These are phyloP conservation scores for Phytophthora pistaciae DNA, from an alignment of 352 stramenopile species.

Conservation along the genomic window DNA sequence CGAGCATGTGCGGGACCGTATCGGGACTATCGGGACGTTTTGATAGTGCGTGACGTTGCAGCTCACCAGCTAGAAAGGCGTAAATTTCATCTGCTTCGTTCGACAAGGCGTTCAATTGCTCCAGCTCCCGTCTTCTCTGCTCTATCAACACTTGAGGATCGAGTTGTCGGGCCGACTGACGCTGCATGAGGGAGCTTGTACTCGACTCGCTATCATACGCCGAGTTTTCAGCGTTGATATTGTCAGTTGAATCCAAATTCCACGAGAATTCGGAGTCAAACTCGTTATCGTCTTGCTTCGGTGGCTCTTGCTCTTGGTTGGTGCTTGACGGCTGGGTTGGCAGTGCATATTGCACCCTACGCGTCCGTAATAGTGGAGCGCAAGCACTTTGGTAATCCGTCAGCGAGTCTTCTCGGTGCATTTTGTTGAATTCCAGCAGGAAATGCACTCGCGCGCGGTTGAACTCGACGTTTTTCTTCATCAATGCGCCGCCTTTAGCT, in stretches of 20 bases:
- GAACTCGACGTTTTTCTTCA: conserved; percentile 58
- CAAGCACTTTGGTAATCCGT: conserved; percentile 65
- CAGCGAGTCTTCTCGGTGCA: conserved; percentile 65
- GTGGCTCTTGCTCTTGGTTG: conserved; percentile 26
- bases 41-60: conserved; percentile 44
- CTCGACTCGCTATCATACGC: conserved; percentile 28
- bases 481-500: conserved; percentile 21
- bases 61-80: conserved; percentile 53
- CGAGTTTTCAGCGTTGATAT: conserved; percentile 6
- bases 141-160: conserved; percentile 20
- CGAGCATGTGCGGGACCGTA: conserved; percentile 65
- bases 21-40: conserved; percentile 42
- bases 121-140: conserved; percentile 17
- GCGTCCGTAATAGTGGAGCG: conserved; percentile 12
- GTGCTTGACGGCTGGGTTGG: background rate
- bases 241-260: conserved; percentile 25
- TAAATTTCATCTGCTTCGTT: conserved; percentile 79
- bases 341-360: conserved; percentile 2
- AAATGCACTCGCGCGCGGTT: conserved; percentile 50
- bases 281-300: conserved; percentile 12
- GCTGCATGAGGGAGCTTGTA: conserved; percentile 10
- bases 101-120: conserved; percentile 32
- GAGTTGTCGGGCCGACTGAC: conserved; percentile 7
- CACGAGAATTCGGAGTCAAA: conserved; percentile 32
- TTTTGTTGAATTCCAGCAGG: conserved; percentile 60